These are phyloP conservation scores for Colletotrichum sp. DNA, from an alignment of 2,329 filamentous ascomycete species.

Conservation along the genomic window DNA sequence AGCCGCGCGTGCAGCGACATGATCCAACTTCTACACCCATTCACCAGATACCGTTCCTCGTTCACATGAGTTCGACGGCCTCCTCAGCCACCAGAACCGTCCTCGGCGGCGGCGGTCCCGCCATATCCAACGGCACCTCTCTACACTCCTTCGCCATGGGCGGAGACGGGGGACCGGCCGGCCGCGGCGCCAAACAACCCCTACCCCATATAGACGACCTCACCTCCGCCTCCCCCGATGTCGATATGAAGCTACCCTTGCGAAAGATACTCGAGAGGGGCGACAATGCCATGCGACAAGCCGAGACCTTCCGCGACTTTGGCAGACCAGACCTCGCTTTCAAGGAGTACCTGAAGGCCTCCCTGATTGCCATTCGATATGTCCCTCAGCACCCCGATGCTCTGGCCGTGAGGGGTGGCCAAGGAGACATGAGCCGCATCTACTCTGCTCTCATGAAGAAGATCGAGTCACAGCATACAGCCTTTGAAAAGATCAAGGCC, in stretches of 20 bases:
- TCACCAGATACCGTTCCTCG: background rate
- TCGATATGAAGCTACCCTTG: constrained; percentile 54
- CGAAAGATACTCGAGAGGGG: constrained; percentile 57
- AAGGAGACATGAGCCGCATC: constrained; percentile 48
- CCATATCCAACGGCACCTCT: constrained; percentile 12
- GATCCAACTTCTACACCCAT: constrained; percentile 1
- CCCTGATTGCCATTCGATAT: constrained; percentile 75
- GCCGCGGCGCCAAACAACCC: constrained; percentile 33
- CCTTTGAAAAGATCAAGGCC: constrained; percentile 62
- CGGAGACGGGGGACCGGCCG: constrained; percentile 13
- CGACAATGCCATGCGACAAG: constrained; percentile 59
- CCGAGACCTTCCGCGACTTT: constrained; percentile 67
- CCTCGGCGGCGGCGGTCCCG: constrained; percentile 14
- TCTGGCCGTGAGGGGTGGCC: constrained; percentile 63
- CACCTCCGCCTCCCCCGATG: constrained; percentile 46
- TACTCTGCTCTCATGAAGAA: constrained; percentile 56
- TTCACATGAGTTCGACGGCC: constrained; percentile 18
- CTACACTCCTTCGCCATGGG: constrained; percentile 18
- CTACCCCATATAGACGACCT: constrained; percentile 61
- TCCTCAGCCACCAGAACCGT: constrained; percentile 21
- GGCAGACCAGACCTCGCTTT: constrained; percentile 75
- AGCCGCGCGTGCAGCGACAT: constrained; percentile 10
- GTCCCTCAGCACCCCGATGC: constrained; percentile 81
- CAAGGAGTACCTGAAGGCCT: constrained; percentile 83
- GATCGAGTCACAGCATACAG: constrained; percentile 49